Evolutionary conservation across 805 yeast genomes (phyloP).

Genomic region (Ogataea henricii): DNA sequence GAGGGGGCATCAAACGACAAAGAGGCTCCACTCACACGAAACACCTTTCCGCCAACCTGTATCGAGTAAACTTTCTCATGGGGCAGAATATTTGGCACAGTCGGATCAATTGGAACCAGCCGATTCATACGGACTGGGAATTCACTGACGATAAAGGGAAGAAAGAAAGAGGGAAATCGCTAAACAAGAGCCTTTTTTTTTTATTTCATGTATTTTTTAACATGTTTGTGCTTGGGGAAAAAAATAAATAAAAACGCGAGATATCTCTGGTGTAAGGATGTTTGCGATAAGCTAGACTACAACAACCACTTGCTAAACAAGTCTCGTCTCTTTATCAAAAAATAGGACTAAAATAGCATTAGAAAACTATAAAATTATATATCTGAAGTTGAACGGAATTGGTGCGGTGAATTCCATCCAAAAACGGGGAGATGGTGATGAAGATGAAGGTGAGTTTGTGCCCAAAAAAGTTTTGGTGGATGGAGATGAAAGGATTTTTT

Average conservation of each 20-base stretch:
- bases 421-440: neutral
- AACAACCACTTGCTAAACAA: neutral
- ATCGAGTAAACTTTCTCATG: slow-evolving; percentile 69
- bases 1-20: slow-evolving; percentile 86
- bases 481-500: neutral
- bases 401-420: slow-evolving; percentile 9
- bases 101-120: slow-evolving; percentile 34
- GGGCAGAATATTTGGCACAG: slow-evolving; percentile 58
- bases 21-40: slow-evolving; percentile 79
- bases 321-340: neutral
- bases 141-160: neutral
- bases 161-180: too few species aligned
- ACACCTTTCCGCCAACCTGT: slow-evolving; percentile 66
- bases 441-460: neutral
- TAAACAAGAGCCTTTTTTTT: too few species aligned
- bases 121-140: neutral
- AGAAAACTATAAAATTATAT: slow-evolving; percentile 13
- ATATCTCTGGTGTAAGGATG: neutral
- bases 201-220: too few species aligned
- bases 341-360: slow-evolving; percentile 11
- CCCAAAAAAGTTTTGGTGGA: neutral
- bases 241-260: neutral
- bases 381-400: slow-evolving; percentile 6
- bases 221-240: neutral
- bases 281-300: neutral